A percentile compares a stretch with the other conserved stretches of the same genome.
Evolutionary conservation across 1,139 yeast genomes (phyloP).

Genomic region (Saccharomyces pastorianus): DNA sequence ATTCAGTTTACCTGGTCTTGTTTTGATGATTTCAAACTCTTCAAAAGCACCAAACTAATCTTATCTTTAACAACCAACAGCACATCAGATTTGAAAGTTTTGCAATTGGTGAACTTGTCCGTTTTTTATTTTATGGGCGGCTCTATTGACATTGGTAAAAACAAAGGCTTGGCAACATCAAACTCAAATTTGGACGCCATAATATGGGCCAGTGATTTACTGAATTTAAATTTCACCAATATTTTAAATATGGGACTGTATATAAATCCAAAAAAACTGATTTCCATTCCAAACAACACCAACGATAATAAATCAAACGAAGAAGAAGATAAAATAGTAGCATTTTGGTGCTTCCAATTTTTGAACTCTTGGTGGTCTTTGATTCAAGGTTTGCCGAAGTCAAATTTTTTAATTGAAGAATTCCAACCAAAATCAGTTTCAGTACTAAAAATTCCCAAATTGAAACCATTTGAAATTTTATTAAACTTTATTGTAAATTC

Average conservation of each 20-base stretch:
- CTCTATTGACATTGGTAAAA: neutral
- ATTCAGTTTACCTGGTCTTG: conserved; percentile 28
- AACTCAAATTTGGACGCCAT: conserved; percentile 4
- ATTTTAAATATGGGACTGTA: conserved; percentile 22
- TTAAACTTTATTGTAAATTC: conserved; percentile 15
- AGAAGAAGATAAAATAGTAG: conserved; percentile 10
- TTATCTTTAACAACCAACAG: conserved; percentile 13
- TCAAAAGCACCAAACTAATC: conserved; percentile 22
- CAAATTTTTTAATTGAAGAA: conserved; percentile 24
- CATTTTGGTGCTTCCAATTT: conserved; percentile 28
- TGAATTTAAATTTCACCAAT: conserved; percentile 17
- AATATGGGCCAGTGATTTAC: conserved; percentile 18
- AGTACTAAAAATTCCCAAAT: conserved; percentile 13
- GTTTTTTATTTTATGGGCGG: conserved; percentile 26
- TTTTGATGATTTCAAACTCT: conserved; percentile 23
- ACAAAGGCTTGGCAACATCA: conserved; percentile 1
- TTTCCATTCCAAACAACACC: conserved; percentile 7
- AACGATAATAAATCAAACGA: neutral
- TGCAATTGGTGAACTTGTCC: conserved; percentile 22
- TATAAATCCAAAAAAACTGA: conserved; percentile 22
- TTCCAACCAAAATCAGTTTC: conserved; percentile 23
- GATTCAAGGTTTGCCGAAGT: conserved; percentile 26
- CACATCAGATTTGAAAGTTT: conserved; percentile 6
- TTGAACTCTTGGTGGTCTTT: conserved; percentile 27
- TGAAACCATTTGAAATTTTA: conserved; percentile 23